A percentile compares a stretch with the other conserved stretches of the same genome.
Conservation (phyloP, 176 grass and related monocot genomes). For the Oryza officinalis region DNA sequence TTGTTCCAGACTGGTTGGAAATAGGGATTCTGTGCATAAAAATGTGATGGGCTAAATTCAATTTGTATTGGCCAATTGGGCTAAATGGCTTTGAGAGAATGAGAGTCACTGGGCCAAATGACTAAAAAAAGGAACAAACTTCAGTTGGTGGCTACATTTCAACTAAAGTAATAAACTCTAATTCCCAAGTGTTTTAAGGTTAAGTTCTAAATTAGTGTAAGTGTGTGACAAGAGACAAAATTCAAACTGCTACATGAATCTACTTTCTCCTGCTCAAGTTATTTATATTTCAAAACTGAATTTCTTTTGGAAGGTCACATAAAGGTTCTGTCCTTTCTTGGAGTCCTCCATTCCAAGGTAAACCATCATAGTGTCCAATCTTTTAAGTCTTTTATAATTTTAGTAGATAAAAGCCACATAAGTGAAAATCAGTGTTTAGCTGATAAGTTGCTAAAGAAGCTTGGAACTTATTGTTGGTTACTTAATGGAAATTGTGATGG, state of each 20-base stretch:
- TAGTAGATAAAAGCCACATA: neutral
- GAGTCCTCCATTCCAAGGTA: neutral
- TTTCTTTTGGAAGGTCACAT: neutral
- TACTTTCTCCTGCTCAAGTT: conserved; percentile 1
- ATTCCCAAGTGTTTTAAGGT: conserved; percentile 6
- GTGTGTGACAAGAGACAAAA: neutral
- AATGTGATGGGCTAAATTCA: neutral
- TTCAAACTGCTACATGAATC: neutral
- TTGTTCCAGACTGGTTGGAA: neutral
- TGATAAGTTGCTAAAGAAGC: neutral
- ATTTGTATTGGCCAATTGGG: neutral
- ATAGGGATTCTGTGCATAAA: neutral
- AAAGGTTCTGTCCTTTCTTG: neutral
- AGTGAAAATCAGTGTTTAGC: neutral
- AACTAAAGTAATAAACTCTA: neutral
- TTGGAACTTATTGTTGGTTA: neutral
- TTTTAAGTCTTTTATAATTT: neutral
- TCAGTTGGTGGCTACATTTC: neutral
- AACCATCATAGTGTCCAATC: neutral
- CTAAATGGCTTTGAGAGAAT: neutral
- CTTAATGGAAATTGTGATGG: neutral
- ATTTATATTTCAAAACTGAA: neutral
- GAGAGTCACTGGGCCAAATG: neutral
- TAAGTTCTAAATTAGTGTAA: neutral
- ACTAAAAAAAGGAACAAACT: neutral